Base-by-base conservation (phyloP, 1,284 basidiomycete genomes). In the Porphyrellus sp. region DNA sequence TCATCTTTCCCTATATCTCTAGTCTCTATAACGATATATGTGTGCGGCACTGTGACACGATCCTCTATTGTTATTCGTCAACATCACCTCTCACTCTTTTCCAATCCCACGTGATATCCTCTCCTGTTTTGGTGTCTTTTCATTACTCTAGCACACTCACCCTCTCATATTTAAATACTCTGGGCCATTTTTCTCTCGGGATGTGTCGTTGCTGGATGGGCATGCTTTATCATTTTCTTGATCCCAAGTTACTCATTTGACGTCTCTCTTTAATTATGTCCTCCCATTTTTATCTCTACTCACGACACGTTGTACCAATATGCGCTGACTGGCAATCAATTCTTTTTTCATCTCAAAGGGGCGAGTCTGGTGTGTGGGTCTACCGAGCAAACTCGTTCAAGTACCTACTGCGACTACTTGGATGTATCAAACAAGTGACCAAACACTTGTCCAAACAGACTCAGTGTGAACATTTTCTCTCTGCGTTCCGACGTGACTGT, bases 21-120 rank as follows among this genome's bases (percentile, higher is more conserved):
- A 65, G 61, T 50, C 30, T n/a, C n/a, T n/a, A n/a, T 46, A 30
- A 30, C 47, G 34, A 46, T 44, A 43, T 54, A 40, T 21, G 41
- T 28, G 24, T 41, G 39, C 24, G 21, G 18, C 46, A 25, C 30
- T 46, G 47, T 60, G 55, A 59, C 41, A 42, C 16, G 37, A 38
- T 33, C 27, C 13, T 28, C 33, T n/a, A 15, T 34, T 16, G 25
- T 34, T 43, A 16, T 23, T 35, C 18, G 20, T 23, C 39, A 16
- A 20, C 5, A 11, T 49, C 31, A 45, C 28, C n/a, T 48, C 24
- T 37, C 42, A 31, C 42, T 31, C 42, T 42, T 15, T 35, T 9
- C 8, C 23, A 25, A 24, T 25, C 38, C 8, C 23, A 24, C 18
- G 9, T 23, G 13, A 4, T 20, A 13, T 39, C 38, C 23, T 21